These are phyloP conservation scores for Trichoderma atroviride DNA, from an alignment of 2,329 filamentous ascomycete genomes.

Conservation along the genomic window DNA sequence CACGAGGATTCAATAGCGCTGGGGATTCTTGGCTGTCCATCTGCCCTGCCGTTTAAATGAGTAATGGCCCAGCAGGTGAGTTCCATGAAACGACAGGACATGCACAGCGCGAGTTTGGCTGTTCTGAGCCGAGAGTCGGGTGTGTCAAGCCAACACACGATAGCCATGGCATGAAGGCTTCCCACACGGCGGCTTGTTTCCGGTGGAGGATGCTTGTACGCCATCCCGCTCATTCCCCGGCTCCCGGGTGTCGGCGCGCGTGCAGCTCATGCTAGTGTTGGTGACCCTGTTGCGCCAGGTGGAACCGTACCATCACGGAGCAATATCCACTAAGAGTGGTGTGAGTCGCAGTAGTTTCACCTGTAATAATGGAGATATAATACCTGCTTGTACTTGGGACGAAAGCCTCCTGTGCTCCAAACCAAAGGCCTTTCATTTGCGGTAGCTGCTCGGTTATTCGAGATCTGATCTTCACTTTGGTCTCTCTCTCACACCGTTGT, in stretches of 20 bases:
- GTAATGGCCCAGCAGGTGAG: neutral
- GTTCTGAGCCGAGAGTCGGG: slow-evolving; percentile 10
- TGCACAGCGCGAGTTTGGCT: slow-evolving; percentile 18
- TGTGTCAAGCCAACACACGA: neutral
- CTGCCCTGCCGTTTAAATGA: neutral
- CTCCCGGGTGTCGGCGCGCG: slow-evolving; percentile 22
- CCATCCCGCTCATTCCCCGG: slow-evolving; percentile 21
- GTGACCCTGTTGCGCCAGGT: neutral
- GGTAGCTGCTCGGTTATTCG: neutral
- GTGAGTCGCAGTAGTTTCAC: neutral
- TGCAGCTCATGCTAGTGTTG: neutral
- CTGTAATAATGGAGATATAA: neutral
- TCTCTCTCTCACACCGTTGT: slow-evolving; percentile 5
- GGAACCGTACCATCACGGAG: neutral
- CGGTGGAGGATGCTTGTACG: slow-evolving; percentile 20
- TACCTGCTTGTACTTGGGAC: neutral
- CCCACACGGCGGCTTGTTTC: slow-evolving; percentile 5
- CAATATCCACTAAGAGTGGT: slow-evolving; percentile 7
- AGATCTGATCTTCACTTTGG: neutral
- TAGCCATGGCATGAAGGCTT: neutral
- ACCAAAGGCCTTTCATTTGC: neutral
- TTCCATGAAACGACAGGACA: neutral
- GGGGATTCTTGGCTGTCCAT: neutral
- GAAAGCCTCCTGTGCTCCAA: neutral
- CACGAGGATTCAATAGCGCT: slow-evolving; percentile 2